phyloP scores from a whole-genome alignment of 495 filamentous ascomycete genomes.

The Recurvomyces mirabilis region DNA sequence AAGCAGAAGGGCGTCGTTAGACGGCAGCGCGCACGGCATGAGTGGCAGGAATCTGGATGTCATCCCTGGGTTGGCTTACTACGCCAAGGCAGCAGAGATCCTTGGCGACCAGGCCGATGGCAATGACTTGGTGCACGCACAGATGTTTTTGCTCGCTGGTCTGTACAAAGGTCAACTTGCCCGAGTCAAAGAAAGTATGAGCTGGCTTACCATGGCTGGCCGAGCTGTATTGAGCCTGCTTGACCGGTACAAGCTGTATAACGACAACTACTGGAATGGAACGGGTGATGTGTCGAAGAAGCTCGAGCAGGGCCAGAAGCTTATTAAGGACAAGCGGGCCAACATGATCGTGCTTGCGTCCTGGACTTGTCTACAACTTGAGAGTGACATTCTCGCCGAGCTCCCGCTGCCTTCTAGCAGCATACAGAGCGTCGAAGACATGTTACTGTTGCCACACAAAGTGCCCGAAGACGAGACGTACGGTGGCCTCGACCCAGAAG shows the following conservation, averaged over 20 bases:
- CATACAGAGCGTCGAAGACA: slow-evolving; percentile 23
- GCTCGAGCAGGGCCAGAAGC: slow-evolving; percentile 3
- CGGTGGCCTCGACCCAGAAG: slow-evolving; percentile 3
- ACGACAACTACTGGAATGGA: slow-evolving; percentile 21
- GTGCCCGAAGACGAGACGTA: slow-evolving; percentile 17
- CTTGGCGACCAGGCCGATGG: slow-evolving; percentile 68
- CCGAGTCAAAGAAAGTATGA: slow-evolving; percentile 79
- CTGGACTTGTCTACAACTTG: slow-evolving; percentile 89
- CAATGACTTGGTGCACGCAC: slow-evolving; percentile 67
- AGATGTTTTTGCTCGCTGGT: slow-evolving; percentile 76
- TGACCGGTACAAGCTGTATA: slow-evolving; percentile 46
- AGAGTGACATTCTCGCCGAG: slow-evolving; percentile 92
- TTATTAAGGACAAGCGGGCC: slow-evolving; percentile 19
- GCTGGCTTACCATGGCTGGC: slow-evolving; percentile 72
- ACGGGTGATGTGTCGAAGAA: slow-evolving; percentile 9
- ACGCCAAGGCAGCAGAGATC: slow-evolving; percentile 76
- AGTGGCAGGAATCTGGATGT: slow-evolving; percentile 61
- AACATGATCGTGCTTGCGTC: slow-evolving; percentile 47
- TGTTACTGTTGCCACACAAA: slow-evolving; percentile 53
- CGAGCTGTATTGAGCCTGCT: slow-evolving; percentile 65
- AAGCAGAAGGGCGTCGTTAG: slow-evolving; percentile 15
- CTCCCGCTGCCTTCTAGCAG: slow-evolving; percentile 54
- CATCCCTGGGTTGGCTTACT: slow-evolving; percentile 82
- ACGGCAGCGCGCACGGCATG: background rate
- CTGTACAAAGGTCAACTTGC: slow-evolving; percentile 81